Conservation (phyloP, 2,329 filamentous ascomycete species). For the Zasmidium citrigriseum region DNA sequence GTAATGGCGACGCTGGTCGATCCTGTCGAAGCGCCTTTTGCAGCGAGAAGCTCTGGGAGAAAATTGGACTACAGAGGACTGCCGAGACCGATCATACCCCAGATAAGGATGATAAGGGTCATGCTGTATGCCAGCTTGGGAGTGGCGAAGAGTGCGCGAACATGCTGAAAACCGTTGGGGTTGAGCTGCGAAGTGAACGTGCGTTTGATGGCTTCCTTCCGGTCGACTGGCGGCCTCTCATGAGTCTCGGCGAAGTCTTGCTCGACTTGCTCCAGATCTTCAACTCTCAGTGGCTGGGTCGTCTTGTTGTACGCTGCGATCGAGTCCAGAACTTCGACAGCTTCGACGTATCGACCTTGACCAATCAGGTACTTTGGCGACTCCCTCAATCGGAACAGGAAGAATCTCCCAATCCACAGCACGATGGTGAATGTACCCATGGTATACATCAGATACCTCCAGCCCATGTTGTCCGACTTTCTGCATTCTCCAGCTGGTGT, state of each 20-base stretch:
- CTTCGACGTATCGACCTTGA: conserved; percentile 52
- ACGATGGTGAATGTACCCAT: conserved; percentile 41
- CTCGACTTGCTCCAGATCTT: neutral
- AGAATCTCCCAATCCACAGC: conserved; percentile 54
- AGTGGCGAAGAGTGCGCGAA: neutral
- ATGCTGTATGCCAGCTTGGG: neutral
- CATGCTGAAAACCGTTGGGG: neutral
- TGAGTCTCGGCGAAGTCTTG: neutral
- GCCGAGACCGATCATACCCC: neutral
- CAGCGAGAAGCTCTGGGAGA: neutral
- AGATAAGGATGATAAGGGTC: neutral
- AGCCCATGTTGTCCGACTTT: conserved; percentile 43
- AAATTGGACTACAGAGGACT: neutral
- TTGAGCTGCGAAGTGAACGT: neutral
- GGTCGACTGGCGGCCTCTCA: neutral
- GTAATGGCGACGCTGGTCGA: conserved; percentile 36
- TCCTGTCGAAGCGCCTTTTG: neutral
- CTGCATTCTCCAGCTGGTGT: conserved; percentile 32
- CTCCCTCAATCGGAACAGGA: conserved; percentile 57
- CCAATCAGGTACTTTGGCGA: conserved; percentile 62
- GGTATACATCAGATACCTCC: conserved; percentile 45
- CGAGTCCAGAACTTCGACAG: conserved; percentile 47
- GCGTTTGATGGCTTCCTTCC: neutral
- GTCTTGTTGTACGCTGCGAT: conserved; percentile 31
- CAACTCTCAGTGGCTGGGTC: neutral